Evolutionary conservation across 352 stramenopile genomes (phyloP).

Genomic region (Phytopythium ostracodes): DNA sequence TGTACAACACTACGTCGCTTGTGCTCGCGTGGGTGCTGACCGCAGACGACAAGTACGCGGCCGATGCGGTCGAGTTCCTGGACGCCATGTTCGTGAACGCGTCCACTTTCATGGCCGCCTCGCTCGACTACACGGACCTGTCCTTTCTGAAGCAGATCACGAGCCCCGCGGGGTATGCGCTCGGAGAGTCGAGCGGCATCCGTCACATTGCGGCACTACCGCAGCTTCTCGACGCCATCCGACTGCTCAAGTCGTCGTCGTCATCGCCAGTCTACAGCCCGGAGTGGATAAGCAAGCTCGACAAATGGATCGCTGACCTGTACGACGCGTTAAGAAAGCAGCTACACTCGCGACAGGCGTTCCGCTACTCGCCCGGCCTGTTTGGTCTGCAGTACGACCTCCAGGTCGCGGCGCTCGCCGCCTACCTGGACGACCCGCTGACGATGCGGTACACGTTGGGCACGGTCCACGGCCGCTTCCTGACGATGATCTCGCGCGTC

Average conservation of each 20-base stretch:
- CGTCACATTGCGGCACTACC: constrained; percentile 28
- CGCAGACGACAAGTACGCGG: constrained; percentile 25
- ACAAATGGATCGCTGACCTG: constrained; percentile 3
- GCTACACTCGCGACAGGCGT: constrained; percentile 16
- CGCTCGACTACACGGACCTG: constrained; percentile 31
- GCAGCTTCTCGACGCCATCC: constrained; percentile 34
- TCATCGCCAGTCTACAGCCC: neutral
- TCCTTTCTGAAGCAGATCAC: constrained; percentile 24
- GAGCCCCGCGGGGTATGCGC: constrained; percentile 11
- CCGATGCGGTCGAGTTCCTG: constrained; percentile 23
- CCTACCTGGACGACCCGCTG: constrained; percentile 40
- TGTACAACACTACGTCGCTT: constrained; percentile 45
- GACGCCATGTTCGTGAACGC: constrained; percentile 31
- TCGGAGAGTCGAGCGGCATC: constrained; percentile 19
- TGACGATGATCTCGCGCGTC: constrained; percentile 33
- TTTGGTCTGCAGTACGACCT: constrained; percentile 46
- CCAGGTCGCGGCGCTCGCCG: constrained; percentile 33
- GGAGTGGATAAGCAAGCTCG: constrained; percentile 3
- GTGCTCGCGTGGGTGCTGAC: constrained; percentile 32
- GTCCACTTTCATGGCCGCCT: constrained; percentile 21
- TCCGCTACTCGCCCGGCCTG: constrained; percentile 24
- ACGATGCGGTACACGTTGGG: constrained; percentile 31
- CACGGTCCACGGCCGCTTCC: constrained; percentile 39
- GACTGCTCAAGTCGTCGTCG: constrained; percentile 19
- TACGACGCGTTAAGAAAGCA: neutral